These are phyloP conservation scores for Epichloe coenophiala DNA, from an alignment of 2,329 filamentous ascomycete species.

Conservation along the genomic window DNA sequence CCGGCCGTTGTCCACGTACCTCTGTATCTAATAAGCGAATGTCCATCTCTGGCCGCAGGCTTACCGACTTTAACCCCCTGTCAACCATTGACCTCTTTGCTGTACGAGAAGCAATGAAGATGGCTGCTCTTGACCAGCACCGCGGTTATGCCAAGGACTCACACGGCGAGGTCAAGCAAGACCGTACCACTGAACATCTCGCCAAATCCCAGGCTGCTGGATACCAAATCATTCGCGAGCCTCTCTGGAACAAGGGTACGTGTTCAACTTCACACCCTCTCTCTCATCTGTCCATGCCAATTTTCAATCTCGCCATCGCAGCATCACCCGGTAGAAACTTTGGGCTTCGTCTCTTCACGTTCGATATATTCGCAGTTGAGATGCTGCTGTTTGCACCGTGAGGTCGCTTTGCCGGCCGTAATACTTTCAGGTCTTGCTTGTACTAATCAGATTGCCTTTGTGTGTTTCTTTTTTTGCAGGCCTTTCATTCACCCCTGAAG, in stretches of 20 bases:
- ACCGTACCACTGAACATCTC: conserved; percentile 39
- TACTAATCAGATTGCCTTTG: not conserved
- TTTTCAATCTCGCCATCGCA: not conserved
- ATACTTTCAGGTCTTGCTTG: not conserved
- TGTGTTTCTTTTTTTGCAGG: conserved; percentile 24
- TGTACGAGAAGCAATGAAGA: conserved; percentile 47
- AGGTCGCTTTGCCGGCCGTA: not conserved
- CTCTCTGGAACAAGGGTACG: conserved; percentile 53
- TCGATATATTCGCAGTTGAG: not conserved
- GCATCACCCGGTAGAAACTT: not conserved
- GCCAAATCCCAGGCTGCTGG: conserved; percentile 37
- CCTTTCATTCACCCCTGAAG: conserved; percentile 50
- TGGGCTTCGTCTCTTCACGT: not conserved
- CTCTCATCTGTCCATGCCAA: not conserved
- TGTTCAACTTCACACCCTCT: conserved; percentile 4
- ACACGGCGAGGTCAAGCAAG: conserved; percentile 42
- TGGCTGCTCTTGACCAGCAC: conserved; percentile 45
- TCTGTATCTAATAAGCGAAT: conserved; percentile 38
- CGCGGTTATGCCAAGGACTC: conserved; percentile 45
- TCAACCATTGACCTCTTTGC: conserved; percentile 41
- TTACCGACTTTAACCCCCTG: conserved; percentile 41
- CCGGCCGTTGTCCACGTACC: conserved; percentile 34
- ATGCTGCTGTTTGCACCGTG: not conserved
- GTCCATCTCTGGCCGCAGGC: conserved; percentile 35
- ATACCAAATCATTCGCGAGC: conserved; percentile 48